Evolutionary conservation across 2,329 filamentous ascomycete genomes (phyloP), one percentile per base, ranked within the genome.

Genomic region (Dactylellina leptospora): DNA sequence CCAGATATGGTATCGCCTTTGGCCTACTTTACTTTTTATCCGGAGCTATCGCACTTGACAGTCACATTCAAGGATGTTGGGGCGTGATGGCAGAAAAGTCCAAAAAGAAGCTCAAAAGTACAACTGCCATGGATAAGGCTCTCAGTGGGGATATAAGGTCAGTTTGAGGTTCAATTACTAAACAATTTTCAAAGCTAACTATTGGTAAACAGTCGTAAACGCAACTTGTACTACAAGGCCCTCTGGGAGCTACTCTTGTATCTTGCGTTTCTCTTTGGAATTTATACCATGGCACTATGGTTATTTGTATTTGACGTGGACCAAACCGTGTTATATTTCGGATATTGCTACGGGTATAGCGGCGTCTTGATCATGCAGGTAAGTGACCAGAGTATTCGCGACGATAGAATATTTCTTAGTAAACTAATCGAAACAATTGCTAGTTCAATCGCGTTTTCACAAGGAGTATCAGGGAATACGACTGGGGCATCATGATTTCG

Each of bases 391-490:
- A 2, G 9, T 47, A 11, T 42, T 42, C n/a, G 4, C 38, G n/a
- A n/a, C n/a, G n/a, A 6, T 40, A 5, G 5, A 30, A 28, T 6
- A 16, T 44, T 13, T 18, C 3, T 2, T 48, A 1, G 9, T 16
- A 3, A 27, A 13, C 42, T 10, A 56, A 38, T 54, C n/a, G 27
- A 9, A 1, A 16, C n/a, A 10, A 13, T 13, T 38, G 5, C 6
- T 66, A 75, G 76, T 80, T 80, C 76, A 81, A 81, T 72, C 78
- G 80, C 4, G 80, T 80, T 68, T 81, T 81, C 74, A 80, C 80
- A 11, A 80, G 76, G 1, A 78, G 80, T 58, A 76, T 80, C 36
- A 74, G 73, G 42, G 75, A 76, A 3, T 80, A 81, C 54, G 77
- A 80, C 47, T 75, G 75, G 20, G 78, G 78, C 5, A 78, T 81